Evolutionary conservation across 805 yeast genomes (phyloP), one percentile per base, ranked within the genome.

Genomic region (Starmerella floris): DNA sequence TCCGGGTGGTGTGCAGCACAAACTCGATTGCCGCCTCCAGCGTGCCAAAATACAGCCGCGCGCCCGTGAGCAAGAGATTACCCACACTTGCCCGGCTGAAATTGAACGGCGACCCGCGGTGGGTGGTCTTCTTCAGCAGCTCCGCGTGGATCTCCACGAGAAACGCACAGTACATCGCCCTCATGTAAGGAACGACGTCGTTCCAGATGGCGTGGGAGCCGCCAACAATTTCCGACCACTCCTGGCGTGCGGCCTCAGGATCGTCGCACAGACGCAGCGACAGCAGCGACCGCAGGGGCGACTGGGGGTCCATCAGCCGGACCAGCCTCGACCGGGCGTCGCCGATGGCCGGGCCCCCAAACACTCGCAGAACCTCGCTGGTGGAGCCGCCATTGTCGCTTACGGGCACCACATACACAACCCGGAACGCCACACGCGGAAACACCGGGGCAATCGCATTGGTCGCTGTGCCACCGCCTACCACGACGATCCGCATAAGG

Each of bases 291-390:
- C 59, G 53, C 34, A 59, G 47, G 2, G 62, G 58, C 16, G 66
- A 57, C 4, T 8, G 26, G 26, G 68, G 71, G 1, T 84, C 79
- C 28, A 83, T 78, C 44, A 87, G 62, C 41, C 87, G 62, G 0
- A 84, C 81, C 23, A 85, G 68, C 43, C 97, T 61, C 0, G 94
- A 83, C 38, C 96, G 64, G 2, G 87, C 69, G 57, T 87, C 97
- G 2, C 97, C 97, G 41, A 87, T 83, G 0, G 96, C 95, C 2
- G 95, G 94, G 0, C 97, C 96, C 2, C 95, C 95, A 16, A 87
- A 67, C 1, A 84, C 83, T 13, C 95, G 63, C 5, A 85, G 68
- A 21, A 87, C 72, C 60, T 87, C 96, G 23, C 93, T 79, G 0
- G 95, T 83, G 2, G 95, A 85, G 0, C 96, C 96, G 16, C 97